phyloP scores from a whole-genome alignment of 192 early-diverging fungal genomes.

The Mortierella alpina region DNA sequence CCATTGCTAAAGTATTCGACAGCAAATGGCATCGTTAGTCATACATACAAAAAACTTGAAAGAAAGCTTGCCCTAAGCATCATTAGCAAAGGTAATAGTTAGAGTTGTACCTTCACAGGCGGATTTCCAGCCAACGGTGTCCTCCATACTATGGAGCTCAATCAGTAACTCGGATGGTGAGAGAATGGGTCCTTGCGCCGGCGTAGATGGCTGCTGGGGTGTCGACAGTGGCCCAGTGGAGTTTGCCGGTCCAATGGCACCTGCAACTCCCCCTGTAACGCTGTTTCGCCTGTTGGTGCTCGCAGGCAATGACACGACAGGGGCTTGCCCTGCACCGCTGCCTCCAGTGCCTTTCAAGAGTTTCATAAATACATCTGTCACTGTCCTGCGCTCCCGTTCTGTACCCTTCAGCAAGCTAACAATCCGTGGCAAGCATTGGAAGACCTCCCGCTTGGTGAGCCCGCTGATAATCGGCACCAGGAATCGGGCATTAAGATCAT shows the following conservation, averaged over 20 bases:
- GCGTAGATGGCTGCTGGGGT: not conserved
- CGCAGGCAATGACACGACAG: not conserved
- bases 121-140: constrained; percentile 69
- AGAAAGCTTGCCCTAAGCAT: not conserved
- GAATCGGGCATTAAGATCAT: constrained; percentile 73
- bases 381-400: constrained; percentile 66
- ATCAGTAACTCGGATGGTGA: constrained; percentile 77
- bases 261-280: not conserved
- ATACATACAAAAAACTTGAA: not conserved
- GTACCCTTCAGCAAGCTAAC: constrained; percentile 72
- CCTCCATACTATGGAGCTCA: constrained; percentile 76
- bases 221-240: not conserved
- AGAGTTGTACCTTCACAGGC: constrained; percentile 72
- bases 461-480: constrained; percentile 74
- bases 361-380: constrained; percentile 71
- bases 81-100: not conserved
- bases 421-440: constrained; percentile 69
- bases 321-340: not conserved
- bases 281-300: constrained; percentile 5
- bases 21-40: not conserved
- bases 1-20: constrained; percentile 62
- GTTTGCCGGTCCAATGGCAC: not conserved
- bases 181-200: constrained; percentile 46
- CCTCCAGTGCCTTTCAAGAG: constrained; percentile 58
- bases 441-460: constrained; percentile 70